Conservation (phyloP, 2,329 filamentous ascomycete species). For the Scorias spongiosa region DNA sequence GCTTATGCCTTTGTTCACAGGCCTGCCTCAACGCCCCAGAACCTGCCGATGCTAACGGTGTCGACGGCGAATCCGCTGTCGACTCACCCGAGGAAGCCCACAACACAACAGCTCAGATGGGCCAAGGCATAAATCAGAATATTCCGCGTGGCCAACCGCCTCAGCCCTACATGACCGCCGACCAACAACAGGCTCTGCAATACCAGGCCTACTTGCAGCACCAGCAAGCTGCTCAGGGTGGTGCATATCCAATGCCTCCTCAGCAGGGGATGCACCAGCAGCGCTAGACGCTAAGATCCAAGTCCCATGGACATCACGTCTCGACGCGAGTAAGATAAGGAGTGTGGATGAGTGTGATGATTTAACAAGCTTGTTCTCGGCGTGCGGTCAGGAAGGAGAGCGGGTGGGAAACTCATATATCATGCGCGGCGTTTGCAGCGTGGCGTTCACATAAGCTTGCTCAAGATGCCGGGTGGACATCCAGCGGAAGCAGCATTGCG, state of each 20-base stretch:
- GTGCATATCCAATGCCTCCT: constrained; percentile 23
- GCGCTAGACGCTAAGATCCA: constrained; percentile 11
- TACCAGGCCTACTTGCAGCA: constrained; percentile 26
- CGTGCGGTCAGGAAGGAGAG: background rate
- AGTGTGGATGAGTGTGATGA: background rate
- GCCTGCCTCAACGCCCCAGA: constrained; percentile 95
- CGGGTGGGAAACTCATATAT: background rate
- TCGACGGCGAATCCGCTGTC: constrained; percentile 39
- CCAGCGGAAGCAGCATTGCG: too few relatives aligned
- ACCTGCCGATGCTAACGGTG: constrained; percentile 55
- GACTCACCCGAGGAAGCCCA: constrained; percentile 85
- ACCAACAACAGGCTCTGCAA: constrained; percentile 24
- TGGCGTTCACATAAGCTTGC: background rate
- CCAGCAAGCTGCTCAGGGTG: constrained; percentile 20
- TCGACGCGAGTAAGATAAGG: too few relatives aligned
- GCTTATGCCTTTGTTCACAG: constrained; percentile 31
- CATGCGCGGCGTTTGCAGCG: background rate
- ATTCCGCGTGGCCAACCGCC: constrained; percentile 16
- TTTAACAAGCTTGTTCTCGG: background rate
- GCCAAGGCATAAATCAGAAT: constrained; percentile 18
- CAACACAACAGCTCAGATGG: constrained; percentile 33
- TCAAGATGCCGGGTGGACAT: background rate
- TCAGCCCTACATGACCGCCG: constrained; percentile 22
- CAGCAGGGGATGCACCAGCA: constrained; percentile 20
- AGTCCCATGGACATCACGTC: background rate